phyloP scores from a whole-genome alignment of 352 stramenopile species.

The Pythium folliculosum region DNA sequence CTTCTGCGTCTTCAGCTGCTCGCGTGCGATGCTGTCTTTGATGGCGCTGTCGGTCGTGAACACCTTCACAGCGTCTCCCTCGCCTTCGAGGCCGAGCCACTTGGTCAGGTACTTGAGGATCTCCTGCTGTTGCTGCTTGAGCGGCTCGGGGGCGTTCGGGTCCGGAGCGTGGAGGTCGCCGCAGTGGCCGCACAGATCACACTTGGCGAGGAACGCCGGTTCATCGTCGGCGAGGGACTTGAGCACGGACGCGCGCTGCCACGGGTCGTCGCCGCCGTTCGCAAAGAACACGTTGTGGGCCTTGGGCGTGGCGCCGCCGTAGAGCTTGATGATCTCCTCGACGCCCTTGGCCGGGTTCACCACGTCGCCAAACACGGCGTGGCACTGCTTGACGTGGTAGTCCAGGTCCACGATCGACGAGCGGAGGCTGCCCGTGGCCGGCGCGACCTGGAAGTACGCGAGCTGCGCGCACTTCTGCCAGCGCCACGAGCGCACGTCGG shows the following conservation, averaged over 20 bases:
- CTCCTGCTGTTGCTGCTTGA: conserved; percentile 67
- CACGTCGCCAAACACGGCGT: conserved; percentile 65
- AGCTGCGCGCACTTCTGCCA: conserved; percentile 89
- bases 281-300: conserved; percentile 86
- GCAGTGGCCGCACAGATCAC: conserved; percentile 83
- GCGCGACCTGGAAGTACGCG: conserved; percentile 87
- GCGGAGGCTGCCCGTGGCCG: conserved; percentile 56
- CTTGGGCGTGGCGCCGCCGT: conserved; percentile 69
- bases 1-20: background rate
- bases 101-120: conserved; percentile 68
- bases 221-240: conserved; percentile 58
- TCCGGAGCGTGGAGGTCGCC: conserved; percentile 58
- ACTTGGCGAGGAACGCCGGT: conserved; percentile 69
- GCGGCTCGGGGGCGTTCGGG: conserved; percentile 47
- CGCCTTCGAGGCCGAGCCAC: conserved; percentile 39
- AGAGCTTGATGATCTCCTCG: conserved; percentile 63
- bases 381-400: conserved; percentile 84
- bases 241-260: conserved; percentile 78
- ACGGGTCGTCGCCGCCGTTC: conserved; percentile 84
- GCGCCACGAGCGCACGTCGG: conserved; percentile 81
- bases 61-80: background rate
- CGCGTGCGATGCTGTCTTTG: background rate
- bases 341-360: conserved; percentile 64
- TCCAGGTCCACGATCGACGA: conserved; percentile 65
- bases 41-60: background rate